A percentile compares a stretch with the other conserved stretches of the same genome.
These are phyloP conservation scores for Dryadomyces quercus-mongolicae DNA, from an alignment of 2,329 filamentous ascomycete genomes.

Conservation along the genomic window DNA sequence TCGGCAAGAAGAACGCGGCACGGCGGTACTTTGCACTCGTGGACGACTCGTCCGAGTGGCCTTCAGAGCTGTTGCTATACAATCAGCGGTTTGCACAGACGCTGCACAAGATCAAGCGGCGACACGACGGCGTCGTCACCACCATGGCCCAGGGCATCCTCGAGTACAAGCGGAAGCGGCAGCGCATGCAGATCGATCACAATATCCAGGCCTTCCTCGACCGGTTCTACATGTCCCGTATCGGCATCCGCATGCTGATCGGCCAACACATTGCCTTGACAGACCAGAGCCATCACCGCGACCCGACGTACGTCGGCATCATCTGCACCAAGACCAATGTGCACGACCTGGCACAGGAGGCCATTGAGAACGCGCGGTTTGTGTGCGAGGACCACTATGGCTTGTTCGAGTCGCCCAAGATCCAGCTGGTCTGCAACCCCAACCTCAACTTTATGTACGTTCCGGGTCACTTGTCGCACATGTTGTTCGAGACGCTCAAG, in stretches of 20 bases:
- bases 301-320: conserved; percentile 93
- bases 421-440: conserved; percentile 90
- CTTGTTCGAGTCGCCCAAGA: conserved; percentile 89
- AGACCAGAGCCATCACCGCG: conserved; percentile 78
- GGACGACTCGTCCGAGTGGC: conserved; percentile 82
- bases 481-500: conserved; percentile 98
- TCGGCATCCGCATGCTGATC: conserved; percentile 98
- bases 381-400: conserved; percentile 99
- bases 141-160: conserved; percentile 96
- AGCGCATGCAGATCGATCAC: conserved; percentile 96
- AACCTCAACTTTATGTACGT: conserved; percentile 99
- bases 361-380: conserved; percentile 97
- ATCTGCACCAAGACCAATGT: conserved; percentile 99
- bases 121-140: conserved; percentile 94
- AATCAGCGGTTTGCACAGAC: conserved; percentile 84
- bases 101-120: conserved; percentile 84
- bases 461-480: conserved; percentile 94
- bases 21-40: conserved; percentile 85
- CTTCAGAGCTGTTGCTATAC: conserved; percentile 85
- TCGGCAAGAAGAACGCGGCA: conserved; percentile 34
- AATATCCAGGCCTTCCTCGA: conserved; percentile 97
- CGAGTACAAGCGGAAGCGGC: conserved; percentile 92
- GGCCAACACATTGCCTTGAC: conserved; percentile 96
- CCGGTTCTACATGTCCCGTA: conserved; percentile 99
- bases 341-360: conserved; percentile 84